Percentiles rank a stretch among this genome's conserved stretches.
These are phyloP conservation scores for Rutidosis leptorrhynchoides DNA, from an alignment of 129 eudicot genomes.

Conservation along the genomic window DNA sequence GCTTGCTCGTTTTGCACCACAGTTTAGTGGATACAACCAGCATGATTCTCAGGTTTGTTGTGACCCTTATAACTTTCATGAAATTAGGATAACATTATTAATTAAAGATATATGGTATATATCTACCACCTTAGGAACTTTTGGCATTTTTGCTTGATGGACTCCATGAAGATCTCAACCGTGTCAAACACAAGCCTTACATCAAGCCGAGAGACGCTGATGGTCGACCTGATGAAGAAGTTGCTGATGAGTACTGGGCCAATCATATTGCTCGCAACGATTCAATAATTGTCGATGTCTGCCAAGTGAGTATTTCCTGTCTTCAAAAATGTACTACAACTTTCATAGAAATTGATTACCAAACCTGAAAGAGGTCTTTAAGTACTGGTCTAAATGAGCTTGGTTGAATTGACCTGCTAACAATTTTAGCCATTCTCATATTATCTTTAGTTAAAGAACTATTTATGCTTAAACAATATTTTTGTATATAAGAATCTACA, in stretches of 20 bases:
- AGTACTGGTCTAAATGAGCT: not conserved
- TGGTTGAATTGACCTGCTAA: not conserved
- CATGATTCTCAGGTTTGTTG: conserved; percentile 92
- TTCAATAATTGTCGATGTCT: conserved; percentile 97
- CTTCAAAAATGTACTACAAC: not conserved
- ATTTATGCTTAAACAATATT: not conserved
- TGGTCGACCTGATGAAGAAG: conserved; percentile 98
- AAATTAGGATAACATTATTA: not conserved
- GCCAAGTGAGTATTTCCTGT: conserved; percentile 59
- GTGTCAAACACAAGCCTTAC: conserved; percentile 95
- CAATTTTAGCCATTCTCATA: not conserved
- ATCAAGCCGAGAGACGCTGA: conserved; percentile 90
- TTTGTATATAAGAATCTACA: not conserved
- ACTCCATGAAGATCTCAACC: conserved; percentile 96
- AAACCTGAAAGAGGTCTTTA: not conserved
- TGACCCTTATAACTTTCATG: conserved; percentile 7
- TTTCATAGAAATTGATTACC: not conserved
- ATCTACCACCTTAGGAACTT: conserved; percentile 69
- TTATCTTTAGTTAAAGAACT: no score
- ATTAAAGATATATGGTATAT: conserved; percentile 14
- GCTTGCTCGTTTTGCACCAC: conserved; percentile 99
- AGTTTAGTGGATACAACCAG: conserved; percentile 92
- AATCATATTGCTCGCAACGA: conserved; percentile 97
- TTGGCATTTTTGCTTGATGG: conserved; percentile 96
- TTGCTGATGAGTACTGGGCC: conserved; percentile 98